Base-by-base conservation (phyloP, 441 rosid genomes). In the Breynia disticha region DNA sequence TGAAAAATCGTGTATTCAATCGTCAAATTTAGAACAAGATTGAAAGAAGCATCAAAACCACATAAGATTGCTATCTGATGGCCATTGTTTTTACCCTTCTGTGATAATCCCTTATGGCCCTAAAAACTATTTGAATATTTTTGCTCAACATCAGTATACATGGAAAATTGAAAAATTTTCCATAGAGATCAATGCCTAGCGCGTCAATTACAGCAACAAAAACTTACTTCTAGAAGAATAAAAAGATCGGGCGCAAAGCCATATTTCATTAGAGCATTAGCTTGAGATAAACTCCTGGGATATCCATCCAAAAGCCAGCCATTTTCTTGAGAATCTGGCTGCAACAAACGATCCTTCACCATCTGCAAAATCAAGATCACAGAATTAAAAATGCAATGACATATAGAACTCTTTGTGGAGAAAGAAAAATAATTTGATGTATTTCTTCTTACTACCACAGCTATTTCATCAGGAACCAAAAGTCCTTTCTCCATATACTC, bases 291-390 rank as follows among this genome's bases (percentile, higher is more conserved):
- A 73, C 98, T 90, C 72, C 96, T 76, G 35, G 98, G 98, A 41
- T 83, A 90, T 64, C 98, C 98, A 85, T 90, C 98, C 66, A 90
- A 72, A 72, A 90, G 93, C 98, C 98, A 90, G 28, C 98, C 98
- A 11, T 76, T 82, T 66, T 79, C 75, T 61, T 66, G 67, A 61
- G 96, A 77, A 76, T 91, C 96, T 11, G 81, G 73, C 76, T 76
- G 84, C 24, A 66, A 62, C 16, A 91, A 65, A 37, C 94, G 87
- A 28, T 83, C 87, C 79, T 82, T 91, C 48, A 91, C 96, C 98
- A 91, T 85, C 94, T 82, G 54, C 61, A 71, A 43, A 17, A 61
- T 43, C 41, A 51, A 60, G 54, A 48, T 18, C 48, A 56, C 28
- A 11, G 20, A 61, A 28, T 28, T 28, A 28, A 38, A 46, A 46